Evolutionary conservation across 306 rosid species (phyloP), one percentile per base, ranked within the genome.

Genomic region (apple (Malus domestica)): DNA sequence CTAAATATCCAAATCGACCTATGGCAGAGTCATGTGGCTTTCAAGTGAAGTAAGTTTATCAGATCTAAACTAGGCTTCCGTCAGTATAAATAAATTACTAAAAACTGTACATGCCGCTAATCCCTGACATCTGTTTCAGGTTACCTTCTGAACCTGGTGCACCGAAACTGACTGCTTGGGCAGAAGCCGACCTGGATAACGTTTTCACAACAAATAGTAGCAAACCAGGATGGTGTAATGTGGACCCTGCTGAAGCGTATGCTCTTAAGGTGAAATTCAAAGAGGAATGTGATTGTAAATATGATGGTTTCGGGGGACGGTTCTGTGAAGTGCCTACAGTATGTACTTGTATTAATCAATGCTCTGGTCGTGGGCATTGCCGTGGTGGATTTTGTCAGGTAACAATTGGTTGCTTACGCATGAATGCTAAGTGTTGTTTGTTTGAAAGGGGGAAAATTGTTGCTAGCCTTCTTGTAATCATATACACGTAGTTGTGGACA

Each of bases 371-470:
- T 68, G 99, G 99, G 71, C 81, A 82, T 59, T 95, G 99, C 76
- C 95, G 88, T 46, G 96, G 97, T 73, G 99, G 99, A 65, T 95
- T 85, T 83, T 95, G 97, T 81, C 90, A 89, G 97, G 99, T 90
- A 76, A 82, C 61, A 74, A 22, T 16, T 82, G 59, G 60, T 54
- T 82, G 61, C 23, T 52, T 78, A 51, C 67, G 54, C 27, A 32
- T 22, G 55, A 52, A 35, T 66, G 51, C 84, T 75, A 73, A 59
- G 67, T 70, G 60, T 72, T 18, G 52, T 49, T 84, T 74, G 70
- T 40, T 72, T 79, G 78, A 49, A 57, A 5, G 42, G 68, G 82
- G 65, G 67, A 70, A 60, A 8, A 42, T 9, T 42, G 11, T 42
- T 42, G 45, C 45, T 42, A 42, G 8, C 55, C 20, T 49, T 49